Percentiles rank a stretch among this genome's conserved stretches.
These are phyloP conservation scores for Colletotrichum echinochloae DNA, from an alignment of 2,329 filamentous ascomycete species.

Conservation along the genomic window DNA sequence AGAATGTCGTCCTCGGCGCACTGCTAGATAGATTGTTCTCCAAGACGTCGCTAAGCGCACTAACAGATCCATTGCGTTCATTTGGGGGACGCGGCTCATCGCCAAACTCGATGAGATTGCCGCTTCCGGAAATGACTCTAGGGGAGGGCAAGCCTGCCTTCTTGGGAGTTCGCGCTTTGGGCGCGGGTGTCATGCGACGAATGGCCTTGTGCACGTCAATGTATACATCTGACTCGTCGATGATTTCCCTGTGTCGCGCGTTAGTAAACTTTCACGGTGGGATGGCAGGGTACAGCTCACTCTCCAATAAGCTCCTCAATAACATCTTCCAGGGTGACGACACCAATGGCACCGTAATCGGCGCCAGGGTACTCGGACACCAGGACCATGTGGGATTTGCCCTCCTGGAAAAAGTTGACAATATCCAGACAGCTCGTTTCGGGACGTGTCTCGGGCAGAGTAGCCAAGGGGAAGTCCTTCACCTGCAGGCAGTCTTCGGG, in stretches of 20 bases:
- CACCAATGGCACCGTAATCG: slow-evolving; percentile 88
- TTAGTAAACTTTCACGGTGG: background rate
- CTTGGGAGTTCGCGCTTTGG: slow-evolving; percentile 72
- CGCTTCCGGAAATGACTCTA: slow-evolving; percentile 19
- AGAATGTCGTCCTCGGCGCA: slow-evolving; percentile 67
- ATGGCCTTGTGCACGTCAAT: slow-evolving; percentile 99
- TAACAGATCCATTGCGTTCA: slow-evolving; percentile 51
- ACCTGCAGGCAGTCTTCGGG: slow-evolving; percentile 91
- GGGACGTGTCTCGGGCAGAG: slow-evolving; percentile 91
- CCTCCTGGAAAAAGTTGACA: slow-evolving; percentile 99
- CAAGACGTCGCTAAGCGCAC: slow-evolving; percentile 53
- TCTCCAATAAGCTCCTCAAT: slow-evolving; percentile 99
- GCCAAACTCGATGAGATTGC: slow-evolving; percentile 54
- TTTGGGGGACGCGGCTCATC: slow-evolving; percentile 49
- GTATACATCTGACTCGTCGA: slow-evolving; percentile 98
- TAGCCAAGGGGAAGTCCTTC: slow-evolving; percentile 90
- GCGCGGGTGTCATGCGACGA: slow-evolving; percentile 85
- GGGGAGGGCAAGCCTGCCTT: slow-evolving; percentile 50
- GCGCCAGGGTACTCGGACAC: slow-evolving; percentile 93
- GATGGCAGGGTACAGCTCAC: slow-evolving; percentile 64
- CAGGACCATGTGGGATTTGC: slow-evolving; percentile 98
- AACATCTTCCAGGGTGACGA: slow-evolving; percentile 96
- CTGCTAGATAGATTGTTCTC: slow-evolving; percentile 55
- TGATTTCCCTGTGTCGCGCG: slow-evolving; percentile 81
- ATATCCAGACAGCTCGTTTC: slow-evolving; percentile 98